Evolutionary conservation across 2,329 filamentous ascomycete species (phyloP).

Genomic region (Hypocreales sp.): DNA sequence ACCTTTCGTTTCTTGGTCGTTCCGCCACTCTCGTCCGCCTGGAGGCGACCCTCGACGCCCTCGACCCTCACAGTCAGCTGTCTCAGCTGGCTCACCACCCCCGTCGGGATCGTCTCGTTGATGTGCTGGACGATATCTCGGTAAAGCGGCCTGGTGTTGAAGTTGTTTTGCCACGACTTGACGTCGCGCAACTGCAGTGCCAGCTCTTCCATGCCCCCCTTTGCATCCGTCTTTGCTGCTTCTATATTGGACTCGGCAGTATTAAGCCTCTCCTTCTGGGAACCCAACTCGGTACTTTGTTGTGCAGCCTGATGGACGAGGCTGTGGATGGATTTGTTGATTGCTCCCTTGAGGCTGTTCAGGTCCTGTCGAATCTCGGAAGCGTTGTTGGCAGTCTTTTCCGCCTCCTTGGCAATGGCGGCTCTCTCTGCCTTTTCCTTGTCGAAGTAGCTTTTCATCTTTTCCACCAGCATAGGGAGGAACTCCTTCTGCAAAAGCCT

Average conservation of each 20-base stretch:
- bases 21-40: not conserved
- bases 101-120: slow-evolving; percentile 10
- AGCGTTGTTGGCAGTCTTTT: slow-evolving; percentile 2
- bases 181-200: slow-evolving; percentile 22
- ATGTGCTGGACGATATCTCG: slow-evolving; percentile 23
- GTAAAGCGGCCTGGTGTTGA: slow-evolving; percentile 26
- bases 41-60: slow-evolving; percentile 6
- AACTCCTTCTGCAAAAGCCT: not conserved
- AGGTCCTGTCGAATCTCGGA: slow-evolving; percentile 2
- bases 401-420: slow-evolving; percentile 1
- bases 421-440: slow-evolving; percentile 5
- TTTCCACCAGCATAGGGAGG: not conserved
- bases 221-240: slow-evolving; percentile 2
- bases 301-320: not conserved
- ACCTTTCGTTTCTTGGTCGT: slow-evolving; percentile 4
- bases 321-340: not conserved
- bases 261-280: not conserved
- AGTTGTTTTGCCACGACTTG: slow-evolving; percentile 31
- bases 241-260: slow-evolving; percentile 1
- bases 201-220: slow-evolving; percentile 10
- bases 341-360: slow-evolving; percentile 1
- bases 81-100: slow-evolving; percentile 7
- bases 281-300: not conserved
- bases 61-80: slow-evolving; percentile 7
- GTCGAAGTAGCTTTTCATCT: slow-evolving; percentile 8